Evolutionary conservation across 2,329 filamentous ascomycete genomes (phyloP), one percentile per base, ranked within the genome.

Genomic region (Arthrobotrys megalospora): DNA sequence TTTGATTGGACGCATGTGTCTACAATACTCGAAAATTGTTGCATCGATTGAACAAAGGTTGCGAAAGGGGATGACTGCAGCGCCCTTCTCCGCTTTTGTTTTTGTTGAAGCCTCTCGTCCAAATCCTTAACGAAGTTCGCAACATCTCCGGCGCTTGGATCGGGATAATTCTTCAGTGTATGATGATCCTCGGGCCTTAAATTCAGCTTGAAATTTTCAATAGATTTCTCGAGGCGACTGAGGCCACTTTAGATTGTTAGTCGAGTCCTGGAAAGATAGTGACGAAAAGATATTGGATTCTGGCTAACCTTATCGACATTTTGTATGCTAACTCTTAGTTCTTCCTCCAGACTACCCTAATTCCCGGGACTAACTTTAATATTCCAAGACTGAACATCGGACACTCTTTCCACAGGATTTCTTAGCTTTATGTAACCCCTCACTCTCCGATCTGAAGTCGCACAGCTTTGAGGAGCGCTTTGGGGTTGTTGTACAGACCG

Each of bases 1-100:
- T 85, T 79, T 0, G 85, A 83, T 0, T 84, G 85, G 4, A 84
- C 82, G 14, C 83, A 84, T 0, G 83, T 85, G n/a, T 84, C 83
- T 8, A 85, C 68, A 7, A 86, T 66, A 6, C 80, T 45, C 2
- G 83, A 84, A 60, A 86, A 86, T 0, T 83, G 81, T 14, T 84
- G 83, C 2, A 85, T 81, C 10, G 83, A 84, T 24, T 81, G 80
- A 8, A 86, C 80, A 11, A 86, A 76, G 0, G 80, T 79, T 47
- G 80, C 76, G 34, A 79, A 79, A 12, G 50, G 1, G 10, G 73
- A 62, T 14, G 41, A 52, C 14, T 77, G 73, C 6, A 77, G 50
- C 10, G 55, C 12, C 19, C 28, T 58, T 16, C 72, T 65, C 28
- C 73, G 73, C 66, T 77, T 77, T 34, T 77, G 73, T 47, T 71